Base-by-base conservation (phyloP, 208 protist genomes). In the Acanthamoeba culbertsoni region DNA sequence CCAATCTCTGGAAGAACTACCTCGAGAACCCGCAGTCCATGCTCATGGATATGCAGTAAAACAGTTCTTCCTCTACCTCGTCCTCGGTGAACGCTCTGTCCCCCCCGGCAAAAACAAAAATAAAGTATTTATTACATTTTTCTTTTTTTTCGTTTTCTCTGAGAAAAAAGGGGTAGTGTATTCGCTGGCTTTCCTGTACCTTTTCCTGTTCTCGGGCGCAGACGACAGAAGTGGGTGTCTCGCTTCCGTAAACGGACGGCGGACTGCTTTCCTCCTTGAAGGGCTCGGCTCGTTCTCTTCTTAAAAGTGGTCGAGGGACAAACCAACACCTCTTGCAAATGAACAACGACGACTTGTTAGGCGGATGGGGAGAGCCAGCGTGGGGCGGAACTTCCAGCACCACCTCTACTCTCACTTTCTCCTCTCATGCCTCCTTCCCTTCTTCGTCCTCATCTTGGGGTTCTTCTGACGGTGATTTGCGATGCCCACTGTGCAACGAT, bases 1-100 rank as follows among this genome's bases (percentile, higher is more conserved):
- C 96, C 23, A 99, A 98, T 89, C 68, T 94, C n/a, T 97, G 97
- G 93, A 98, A 98, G 93, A 33, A 46, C 28, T 97, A 97, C 91
- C 94, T 99, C 23, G 98, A 99, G 94, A 95, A 96, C 46, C 98
- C 98, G 20, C 93, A 93, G 8, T 90, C 93, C 33, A 98, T 99
- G 97, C 88, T 99, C 28, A 48, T 98, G 12, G 95, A 98, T 57
- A 95, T 97, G 43, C 68, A 79, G 68, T 79, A 79, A 48, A 6
- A 40, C 6, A 28, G n/a, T n/a, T n/a, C n/a, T n/a, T 43, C 68
- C 23, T 23, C 48, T 23, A 55, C 48, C 18, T 18, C 12, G 8
- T 55, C 18, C 12, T 55, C 48, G 48, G 48, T 18, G 18, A 55
- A 55, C 53, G 48, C 12, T 55, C 12, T 18, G 48, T 23, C 48